A percentile compares a stretch with the other conserved stretches of the same genome.
These are phyloP conservation scores for Pseudonectria buxi DNA, from an alignment of 2,329 filamentous ascomycete genomes.

Conservation along the genomic window DNA sequence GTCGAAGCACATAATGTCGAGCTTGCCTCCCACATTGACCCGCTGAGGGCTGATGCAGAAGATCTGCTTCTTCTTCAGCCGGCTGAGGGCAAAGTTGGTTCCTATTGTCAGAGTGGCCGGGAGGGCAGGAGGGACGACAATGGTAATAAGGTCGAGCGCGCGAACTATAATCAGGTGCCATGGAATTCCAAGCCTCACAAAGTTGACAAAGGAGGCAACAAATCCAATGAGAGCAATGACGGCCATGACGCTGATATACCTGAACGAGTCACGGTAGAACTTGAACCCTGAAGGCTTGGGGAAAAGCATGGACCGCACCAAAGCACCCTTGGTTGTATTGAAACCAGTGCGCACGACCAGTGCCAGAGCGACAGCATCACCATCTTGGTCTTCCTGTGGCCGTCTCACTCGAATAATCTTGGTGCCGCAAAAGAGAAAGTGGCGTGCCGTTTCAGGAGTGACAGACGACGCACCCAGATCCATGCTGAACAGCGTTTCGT, in stretches of 20 bases:
- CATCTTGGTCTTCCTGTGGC: slow-evolving; percentile 77
- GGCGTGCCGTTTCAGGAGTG: slow-evolving; percentile 72
- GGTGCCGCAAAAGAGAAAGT: slow-evolving; percentile 91
- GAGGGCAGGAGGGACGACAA: slow-evolving; percentile 90
- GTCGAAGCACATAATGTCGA: slow-evolving; percentile 96
- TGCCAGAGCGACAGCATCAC: slow-evolving; percentile 84
- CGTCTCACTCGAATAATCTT: slow-evolving; percentile 87
- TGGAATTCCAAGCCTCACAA: slow-evolving; percentile 72
- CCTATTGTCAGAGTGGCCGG: slow-evolving; percentile 94
- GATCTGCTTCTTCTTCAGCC: slow-evolving; percentile 82
- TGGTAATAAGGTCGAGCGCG: slow-evolving; percentile 91
- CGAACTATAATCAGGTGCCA: slow-evolving; percentile 90
- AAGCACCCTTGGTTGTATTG: slow-evolving; percentile 91
- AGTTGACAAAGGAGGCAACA: slow-evolving; percentile 86
- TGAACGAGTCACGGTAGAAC: slow-evolving; percentile 95
- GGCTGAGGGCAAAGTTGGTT: slow-evolving; percentile 84
- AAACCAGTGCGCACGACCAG: slow-evolving; percentile 93
- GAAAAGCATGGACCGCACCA: slow-evolving; percentile 97
- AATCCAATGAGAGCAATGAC: slow-evolving; percentile 81
- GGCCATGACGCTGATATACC: slow-evolving; percentile 96
- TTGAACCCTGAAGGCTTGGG: slow-evolving; percentile 98
- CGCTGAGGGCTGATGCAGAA: slow-evolving; percentile 97
- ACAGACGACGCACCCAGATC: slow-evolving; percentile 77
- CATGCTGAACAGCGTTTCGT: slow-evolving; percentile 69
- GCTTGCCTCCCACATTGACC: slow-evolving; percentile 92